Base-by-base conservation (phyloP, 2,329 filamentous ascomycete genomes). In the Ilyonectria robusta region DNA sequence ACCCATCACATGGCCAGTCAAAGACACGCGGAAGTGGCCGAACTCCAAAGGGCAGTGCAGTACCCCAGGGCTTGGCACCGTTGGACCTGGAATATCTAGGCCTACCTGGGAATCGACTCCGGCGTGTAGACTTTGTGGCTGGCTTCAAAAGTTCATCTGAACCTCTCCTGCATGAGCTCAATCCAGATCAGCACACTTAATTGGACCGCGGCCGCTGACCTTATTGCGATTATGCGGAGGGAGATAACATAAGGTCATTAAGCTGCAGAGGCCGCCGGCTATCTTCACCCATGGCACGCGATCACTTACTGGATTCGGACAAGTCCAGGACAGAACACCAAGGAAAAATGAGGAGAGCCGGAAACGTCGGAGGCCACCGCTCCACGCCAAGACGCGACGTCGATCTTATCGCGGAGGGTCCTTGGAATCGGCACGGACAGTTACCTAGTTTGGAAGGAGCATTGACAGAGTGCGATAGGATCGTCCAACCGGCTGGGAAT, bases 231-330 rank as follows among this genome's bases (percentile, higher is more conserved):
- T 3, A 19, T 42, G 40, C 40, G 40, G 40, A 42, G 40, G 40
- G 8, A 53, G 50, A 53, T 53, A 53, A 35, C 50, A 35, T 23
- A 53, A 23, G 9, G n/a, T 21, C 29, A 35, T 21, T 33, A 29
- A 31, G 13, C 56, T 35, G 29, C 56, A n/a, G 44, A 44, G 55
- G 55, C 57, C 57, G 57, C 57, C 57, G 57, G 57, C 57, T 60
- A 60, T 60, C 57, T 60, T 60, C 44, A 56, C 51, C 42, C 51
- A 44, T 63, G 42, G 53, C 60, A 63, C 60, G 53, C 53, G 60
- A 57, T 29, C 53, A 57, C 15, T 58, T 50, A n/a, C 60, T 33
- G 9, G 4, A 53, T 51, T 46, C 23, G 54, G 46, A 29, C 19
- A 56, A 26, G 13, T 19, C 33, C 19, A 40, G 26, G 26, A 15